Evolutionary conservation across 805 yeast genomes (phyloP), one percentile per base, ranked within the genome.

Genomic region (Zygosaccharomyces rouxii): DNA sequence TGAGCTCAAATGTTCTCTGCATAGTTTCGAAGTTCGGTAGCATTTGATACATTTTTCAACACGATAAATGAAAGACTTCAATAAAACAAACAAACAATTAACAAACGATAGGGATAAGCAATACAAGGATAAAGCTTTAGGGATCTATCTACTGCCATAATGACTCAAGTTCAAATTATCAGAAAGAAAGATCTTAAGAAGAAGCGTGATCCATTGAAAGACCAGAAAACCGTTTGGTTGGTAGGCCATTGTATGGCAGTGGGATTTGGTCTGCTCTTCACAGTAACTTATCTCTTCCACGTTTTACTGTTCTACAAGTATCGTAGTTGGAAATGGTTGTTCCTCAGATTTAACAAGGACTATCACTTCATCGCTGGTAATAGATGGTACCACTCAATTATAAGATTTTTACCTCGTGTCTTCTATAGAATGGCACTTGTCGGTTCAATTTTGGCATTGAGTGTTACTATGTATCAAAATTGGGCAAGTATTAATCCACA

Each of bases 401-500:
- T 58, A 22, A 47, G 60, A 28, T 75, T 57, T 65, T 61, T 76
- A 44, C 79, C 84, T 23, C 64, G 72, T n/a, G 62, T 82, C 11
- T 50, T 73, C 29, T 86, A 84, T 66, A 67, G 83, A 52, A 54
- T 81, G 35, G 62, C 84, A 5, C 68, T 85, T 13, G 39, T 79
- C 5, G 90, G 90, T 13, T 76, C 81, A 0, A 60, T 78, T 31
- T 45, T 69, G 10, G 73, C 89, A 3, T 75, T 80, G 56, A 52
- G 74, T 1, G 69, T 81, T 38, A 75, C 87, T 1, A 70, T 80
- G 45, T 58, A 75, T 28, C 83, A 83, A 41, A 80, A 79, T 54
- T 83, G 81, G 69, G 82, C 82, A 21, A 70, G 79, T 16, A 69
- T 72, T 25, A 72, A 76, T 45, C 95, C 95, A 5, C 74, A 82